phyloP scores from a whole-genome alignment of 1,284 basidiomycete genomes.

The Chiua sp. region DNA sequence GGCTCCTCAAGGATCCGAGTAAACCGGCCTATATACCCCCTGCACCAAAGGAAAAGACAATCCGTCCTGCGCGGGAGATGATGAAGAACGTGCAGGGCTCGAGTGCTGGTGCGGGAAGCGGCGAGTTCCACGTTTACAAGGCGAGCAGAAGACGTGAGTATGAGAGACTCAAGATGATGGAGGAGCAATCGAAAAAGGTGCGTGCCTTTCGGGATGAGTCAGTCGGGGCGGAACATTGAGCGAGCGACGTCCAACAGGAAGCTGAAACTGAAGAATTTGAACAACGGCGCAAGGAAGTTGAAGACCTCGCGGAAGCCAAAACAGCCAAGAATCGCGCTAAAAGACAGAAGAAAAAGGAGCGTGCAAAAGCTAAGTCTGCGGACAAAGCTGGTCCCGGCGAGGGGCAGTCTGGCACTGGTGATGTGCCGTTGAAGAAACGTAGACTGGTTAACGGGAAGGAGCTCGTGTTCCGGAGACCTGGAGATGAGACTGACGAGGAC shows the following conservation, averaged over 20 bases:
- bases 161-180: slow-evolving; percentile 91
- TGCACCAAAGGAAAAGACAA: slow-evolving; percentile 77
- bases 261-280: slow-evolving; percentile 35
- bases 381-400: slow-evolving; percentile 33
- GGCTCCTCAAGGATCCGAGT: slow-evolving; percentile 84
- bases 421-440: slow-evolving; percentile 52
- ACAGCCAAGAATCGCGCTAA: slow-evolving; percentile 93
- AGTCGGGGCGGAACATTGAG: not conserved
- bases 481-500: slow-evolving; percentile 54
- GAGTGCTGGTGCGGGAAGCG: slow-evolving; percentile 91
- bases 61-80: slow-evolving; percentile 88
- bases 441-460: slow-evolving; percentile 63
- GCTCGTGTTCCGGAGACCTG: slow-evolving; percentile 59
- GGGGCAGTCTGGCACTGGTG: slow-evolving; percentile 26
- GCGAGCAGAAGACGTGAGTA: slow-evolving; percentile 94
- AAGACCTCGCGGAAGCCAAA: slow-evolving; percentile 71
- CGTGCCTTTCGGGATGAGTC: slow-evolving; percentile 18
- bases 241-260: slow-evolving; percentile 23
- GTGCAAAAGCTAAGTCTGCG: slow-evolving; percentile 50
- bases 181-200: slow-evolving; percentile 83
- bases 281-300: slow-evolving; percentile 35
- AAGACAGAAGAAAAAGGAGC: slow-evolving; percentile 88
- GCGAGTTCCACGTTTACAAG: slow-evolving; percentile 99
- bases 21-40: slow-evolving; percentile 81
- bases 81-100: slow-evolving; percentile 99